Evolutionary conservation across 352 stramenopile species (phyloP), one percentile per base, ranked within the genome.

Genomic region (Globisporangium irregulare): DNA sequence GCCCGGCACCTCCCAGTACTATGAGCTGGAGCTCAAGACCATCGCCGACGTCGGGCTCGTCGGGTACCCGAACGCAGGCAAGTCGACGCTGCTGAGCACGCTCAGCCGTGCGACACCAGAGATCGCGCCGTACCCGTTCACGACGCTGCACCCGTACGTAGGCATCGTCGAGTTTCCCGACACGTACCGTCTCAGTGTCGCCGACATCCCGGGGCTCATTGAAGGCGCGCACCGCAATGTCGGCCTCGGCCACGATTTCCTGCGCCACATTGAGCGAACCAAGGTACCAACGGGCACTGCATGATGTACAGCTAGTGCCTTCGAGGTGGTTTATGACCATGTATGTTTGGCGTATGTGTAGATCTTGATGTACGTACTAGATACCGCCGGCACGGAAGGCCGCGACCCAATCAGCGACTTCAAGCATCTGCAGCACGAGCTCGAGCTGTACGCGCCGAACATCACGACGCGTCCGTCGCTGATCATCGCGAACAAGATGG

Each of bases 11-110:
- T 92, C 95, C 62, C 81, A 97, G 72, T 99, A 98, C 86, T 89
- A 99, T 57, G 89, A 96, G 64, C 69, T 99, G n/a, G 97, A 99
- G 73, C 83, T 99, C 41, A 99, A 99, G 84, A 90, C 96, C 8
- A 98, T 99, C 68, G 98, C 98, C 5, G 98, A 99, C 76, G 87
- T 99, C 48, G 98, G 97, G 20, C 86, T 99, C 3, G 97, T 99
- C 3, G 98, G 98, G 24, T 99, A 99, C 71, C 98, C 98, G 1
- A 99, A 99, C 79, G 98, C 98, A 1, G 98, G 98, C 69, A 99
- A 99, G 79, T 98, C 86, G 15, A 98, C 89, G 38, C 76, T 99
- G 50, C 80, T 99, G 10, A 94, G 91, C 36, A 90, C 94, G 24
- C 83, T 99, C 63, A 98, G 91, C 53, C 86, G 86, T 20, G 96